Base-by-base conservation (phyloP, 2,329 filamentous ascomycete species). In the Ceratocystis papillata region DNA sequence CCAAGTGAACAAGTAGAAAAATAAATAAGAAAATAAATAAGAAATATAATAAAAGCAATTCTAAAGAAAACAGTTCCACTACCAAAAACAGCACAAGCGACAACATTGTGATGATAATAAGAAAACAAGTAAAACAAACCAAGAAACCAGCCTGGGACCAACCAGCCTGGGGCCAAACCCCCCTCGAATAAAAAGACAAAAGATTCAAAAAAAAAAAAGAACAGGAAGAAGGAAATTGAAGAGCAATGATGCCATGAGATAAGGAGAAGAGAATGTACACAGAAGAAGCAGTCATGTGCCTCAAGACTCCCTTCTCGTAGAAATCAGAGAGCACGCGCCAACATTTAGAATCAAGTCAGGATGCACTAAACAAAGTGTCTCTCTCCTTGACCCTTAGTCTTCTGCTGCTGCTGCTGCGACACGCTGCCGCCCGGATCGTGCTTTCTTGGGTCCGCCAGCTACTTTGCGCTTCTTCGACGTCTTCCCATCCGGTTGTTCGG, bases 391-490 rank as follows among this genome's bases (percentile, higher is more conserved):
- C 75, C 37, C 37, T 41, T 12, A 41, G 63, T 85, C 86, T 70
- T 88, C 86, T 2, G 85, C 85, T 74, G 88, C 85, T 22, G 85
- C 84, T 65, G 88, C 79, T 67, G 37, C 37, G 37, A 15, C 37
- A 12, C 85, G 78, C 73, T 88, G 85, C 74, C 87, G 87, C 2
- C 85, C 80, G 17, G 85, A 87, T 76, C 88, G 88, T 67, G 85
- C 84, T 66, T 79, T 84, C 67, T 81, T 82, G 8, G 22, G 15
- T 67, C 77, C 73, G 64, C 74, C 71, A 65, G 75, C 72, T 72
- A 78, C 77, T 74, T 85, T 81, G 78, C 88, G 84, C 76, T 83
- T 79, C 73, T 80, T 73, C 66, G 76, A 73, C 70, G 78, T 80
- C 44, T 75, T 73, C 44, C 81, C 74, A 17, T 82, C 80, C 50